These are phyloP conservation scores for Parathielavia hyrcaniae DNA, from an alignment of 495 filamentous ascomycete species.

Conservation along the genomic window DNA sequence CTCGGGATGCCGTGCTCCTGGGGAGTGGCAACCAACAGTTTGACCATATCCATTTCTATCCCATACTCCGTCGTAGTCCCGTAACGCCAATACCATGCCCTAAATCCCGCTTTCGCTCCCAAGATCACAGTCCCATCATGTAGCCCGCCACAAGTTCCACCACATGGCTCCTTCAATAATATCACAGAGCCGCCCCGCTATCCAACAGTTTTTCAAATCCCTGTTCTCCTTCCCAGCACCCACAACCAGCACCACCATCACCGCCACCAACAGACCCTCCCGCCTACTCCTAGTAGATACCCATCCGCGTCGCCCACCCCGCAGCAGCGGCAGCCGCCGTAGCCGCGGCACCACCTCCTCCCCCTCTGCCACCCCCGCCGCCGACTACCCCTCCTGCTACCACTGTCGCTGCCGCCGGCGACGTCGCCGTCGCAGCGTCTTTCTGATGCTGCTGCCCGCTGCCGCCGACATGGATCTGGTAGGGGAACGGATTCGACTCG, in stretches of 20 bases:
- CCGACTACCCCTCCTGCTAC: too few species aligned
- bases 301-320: conserved; percentile 73
- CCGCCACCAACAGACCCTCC: neutral
- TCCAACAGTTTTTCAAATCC: neutral
- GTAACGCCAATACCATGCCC: conserved; percentile 4
- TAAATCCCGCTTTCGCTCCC: neutral
- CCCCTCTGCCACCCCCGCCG: neutral
- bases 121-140: neutral
- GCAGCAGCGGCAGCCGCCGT: conserved; percentile 26
- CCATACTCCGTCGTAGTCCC: neutral
- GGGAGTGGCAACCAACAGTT: neutral
- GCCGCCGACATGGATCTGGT: conserved; percentile 69
- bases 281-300: conserved; percentile 53
- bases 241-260: conserved; percentile 1
- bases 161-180: neutral
- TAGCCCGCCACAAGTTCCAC: neutral
- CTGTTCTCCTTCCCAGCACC: neutral
- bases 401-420: neutral
- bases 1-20: neutral
- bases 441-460: conserved; percentile 14
- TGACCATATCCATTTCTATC: neutral
- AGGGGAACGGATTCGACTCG: conserved; percentile 91
- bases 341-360: neutral
- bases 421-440: neutral
- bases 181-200: neutral